A percentile compares a stretch with the other conserved stretches of the same genome.
Conservation (phyloP, 1,139 yeast genomes). For the Suhomyces coccinellae region DNA sequence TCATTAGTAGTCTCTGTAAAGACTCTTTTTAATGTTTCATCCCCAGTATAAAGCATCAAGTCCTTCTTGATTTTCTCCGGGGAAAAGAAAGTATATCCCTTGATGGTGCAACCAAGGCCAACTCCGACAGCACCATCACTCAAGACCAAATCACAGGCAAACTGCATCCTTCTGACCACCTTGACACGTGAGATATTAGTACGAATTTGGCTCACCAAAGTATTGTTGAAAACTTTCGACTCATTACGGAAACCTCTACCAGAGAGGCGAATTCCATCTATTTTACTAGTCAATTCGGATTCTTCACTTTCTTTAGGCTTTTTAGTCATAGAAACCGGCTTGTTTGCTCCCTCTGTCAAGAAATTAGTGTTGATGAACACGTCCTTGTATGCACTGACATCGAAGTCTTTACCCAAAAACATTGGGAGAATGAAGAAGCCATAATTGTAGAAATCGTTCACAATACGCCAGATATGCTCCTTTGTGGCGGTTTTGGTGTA, state of each 20-base stretch:
- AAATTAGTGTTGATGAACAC: conserved; percentile 49
- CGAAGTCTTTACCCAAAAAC: conserved; percentile 50
- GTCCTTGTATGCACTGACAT: conserved; percentile 56
- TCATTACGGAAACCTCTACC: conserved; percentile 14
- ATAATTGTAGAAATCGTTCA: conserved; percentile 48
- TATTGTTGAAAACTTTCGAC: conserved; percentile 21
- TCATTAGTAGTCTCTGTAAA: conserved; percentile 42
- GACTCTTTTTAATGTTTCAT: conserved; percentile 54
- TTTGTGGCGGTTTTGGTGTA: conserved; percentile 27
- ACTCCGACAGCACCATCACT: conserved; percentile 46
- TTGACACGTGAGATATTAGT: conserved; percentile 54
- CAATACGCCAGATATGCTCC: conserved; percentile 53
- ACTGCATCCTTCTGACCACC: conserved; percentile 62
- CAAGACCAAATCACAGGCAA: conserved; percentile 54
- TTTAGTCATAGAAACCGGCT: background rate
- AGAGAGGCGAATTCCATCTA: conserved; percentile 5
- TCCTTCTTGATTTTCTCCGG: conserved; percentile 50
- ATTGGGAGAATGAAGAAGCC: conserved; percentile 53
- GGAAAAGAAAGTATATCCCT: conserved; percentile 66
- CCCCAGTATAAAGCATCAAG: conserved; percentile 47
- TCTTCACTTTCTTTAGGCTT: background rate
- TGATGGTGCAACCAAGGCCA: conserved; percentile 59
- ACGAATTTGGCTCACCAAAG: conserved; percentile 49
- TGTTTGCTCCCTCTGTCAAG: conserved; percentile 19
- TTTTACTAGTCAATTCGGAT: conserved; percentile 8